Conservation (phyloP, 2,329 filamentous ascomycete genomes). For the Fusarium dlaminii region DNA sequence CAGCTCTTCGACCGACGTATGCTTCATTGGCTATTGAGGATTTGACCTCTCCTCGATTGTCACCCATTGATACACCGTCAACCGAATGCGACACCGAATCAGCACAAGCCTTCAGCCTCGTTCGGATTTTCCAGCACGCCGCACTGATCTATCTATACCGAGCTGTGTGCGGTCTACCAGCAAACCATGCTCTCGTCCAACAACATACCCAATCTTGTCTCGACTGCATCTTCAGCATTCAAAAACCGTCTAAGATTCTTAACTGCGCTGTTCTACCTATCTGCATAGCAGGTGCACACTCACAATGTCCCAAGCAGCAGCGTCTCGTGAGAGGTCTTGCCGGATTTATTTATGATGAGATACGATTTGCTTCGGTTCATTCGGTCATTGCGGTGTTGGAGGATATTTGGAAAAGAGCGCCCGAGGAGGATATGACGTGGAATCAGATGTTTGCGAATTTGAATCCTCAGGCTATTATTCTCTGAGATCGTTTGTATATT, state of each 20-base stretch:
- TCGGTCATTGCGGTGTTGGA: constrained; percentile 37
- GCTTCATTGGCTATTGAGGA: constrained; percentile 41
- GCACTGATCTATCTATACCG: constrained; percentile 56
- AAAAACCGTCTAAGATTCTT: constrained; percentile 49
- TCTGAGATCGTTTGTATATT: constrained; percentile 1
- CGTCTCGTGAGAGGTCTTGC: constrained; percentile 29
- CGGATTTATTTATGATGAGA: constrained; percentile 43
- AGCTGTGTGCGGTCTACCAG: constrained; percentile 52
- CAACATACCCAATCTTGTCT: constrained; percentile 50
- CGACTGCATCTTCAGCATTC: constrained; percentile 49
- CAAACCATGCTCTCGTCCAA: constrained; percentile 52
- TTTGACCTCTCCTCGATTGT: background rate
- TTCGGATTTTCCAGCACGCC: constrained; percentile 52
- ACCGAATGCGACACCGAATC: constrained; percentile 42
- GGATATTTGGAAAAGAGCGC: constrained; percentile 32
- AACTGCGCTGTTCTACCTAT: constrained; percentile 53
- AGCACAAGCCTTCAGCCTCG: constrained; percentile 48
- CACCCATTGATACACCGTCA: background rate
- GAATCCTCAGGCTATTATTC: constrained; percentile 39
- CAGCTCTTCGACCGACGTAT: constrained; percentile 40
- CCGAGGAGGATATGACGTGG: constrained; percentile 26
- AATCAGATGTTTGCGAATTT: constrained; percentile 37
- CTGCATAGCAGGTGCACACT: constrained; percentile 50
- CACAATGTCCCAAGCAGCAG: constrained; percentile 44
- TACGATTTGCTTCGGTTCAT: constrained; percentile 52